A percentile compares a stretch with the other conserved stretches of the same genome.
phyloP scores from a whole-genome alignment of 352 stramenopile species.

The Globisporangium cederbergense region DNA sequence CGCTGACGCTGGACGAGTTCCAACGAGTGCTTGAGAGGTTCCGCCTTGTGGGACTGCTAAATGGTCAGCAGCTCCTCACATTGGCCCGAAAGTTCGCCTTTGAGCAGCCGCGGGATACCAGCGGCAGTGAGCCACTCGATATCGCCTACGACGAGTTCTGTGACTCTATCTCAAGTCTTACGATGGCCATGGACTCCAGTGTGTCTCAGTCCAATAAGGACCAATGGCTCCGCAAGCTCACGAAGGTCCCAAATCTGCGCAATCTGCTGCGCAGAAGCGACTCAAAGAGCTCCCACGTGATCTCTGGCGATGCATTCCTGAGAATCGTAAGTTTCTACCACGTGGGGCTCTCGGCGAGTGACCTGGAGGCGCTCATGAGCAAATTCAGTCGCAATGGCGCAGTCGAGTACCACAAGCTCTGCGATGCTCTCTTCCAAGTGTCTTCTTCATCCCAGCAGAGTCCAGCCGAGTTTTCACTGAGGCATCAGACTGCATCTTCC shows the following conservation, averaged over 20 bases:
- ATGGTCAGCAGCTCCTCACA: conserved; percentile 67
- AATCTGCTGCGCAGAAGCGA: conserved; percentile 18
- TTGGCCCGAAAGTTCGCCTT: conserved; percentile 39
- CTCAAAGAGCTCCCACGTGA: neutral
- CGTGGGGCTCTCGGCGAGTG: conserved; percentile 24
- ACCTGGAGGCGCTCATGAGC: conserved; percentile 29
- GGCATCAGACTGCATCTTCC: neutral
- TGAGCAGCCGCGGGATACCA: conserved; percentile 5
- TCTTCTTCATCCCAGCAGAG: conserved; percentile 5
- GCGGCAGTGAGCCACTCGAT: neutral
- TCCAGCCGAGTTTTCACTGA: neutral
- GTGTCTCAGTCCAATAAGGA: neutral
- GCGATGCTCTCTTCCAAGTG: conserved; percentile 32
- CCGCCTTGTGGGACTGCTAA: conserved; percentile 26
- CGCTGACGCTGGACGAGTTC: conserved; percentile 25
- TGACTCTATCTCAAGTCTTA: conserved; percentile 30
- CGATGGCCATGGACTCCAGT: neutral
- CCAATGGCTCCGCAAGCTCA: conserved; percentile 24
- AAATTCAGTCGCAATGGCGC: conserved; percentile 31
- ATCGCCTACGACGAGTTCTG: conserved; percentile 66
- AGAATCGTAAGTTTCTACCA: conserved; percentile 24
- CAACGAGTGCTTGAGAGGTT: conserved; percentile 25
- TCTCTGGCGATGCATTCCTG: conserved; percentile 28
- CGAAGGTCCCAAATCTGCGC: conserved; percentile 26
- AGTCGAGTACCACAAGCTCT: conserved; percentile 34